phyloP scores from a whole-genome alignment of 805 yeast genomes.

The Candida gorgasii region DNA sequence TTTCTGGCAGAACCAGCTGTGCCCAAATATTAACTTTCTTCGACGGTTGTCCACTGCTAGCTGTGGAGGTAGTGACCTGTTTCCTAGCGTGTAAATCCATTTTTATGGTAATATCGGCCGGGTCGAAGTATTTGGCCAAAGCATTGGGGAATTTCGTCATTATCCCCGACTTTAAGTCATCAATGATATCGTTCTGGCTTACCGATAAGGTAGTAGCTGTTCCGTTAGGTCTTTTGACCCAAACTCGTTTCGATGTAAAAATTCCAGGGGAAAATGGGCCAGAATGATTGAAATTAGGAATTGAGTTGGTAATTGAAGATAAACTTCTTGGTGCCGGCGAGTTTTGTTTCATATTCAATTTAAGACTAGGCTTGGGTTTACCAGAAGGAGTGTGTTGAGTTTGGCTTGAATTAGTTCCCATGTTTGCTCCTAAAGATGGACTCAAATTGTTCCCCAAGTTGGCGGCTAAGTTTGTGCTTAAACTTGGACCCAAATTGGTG shows the following conservation, averaged over 20 bases:
- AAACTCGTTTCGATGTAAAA: slow-evolving; percentile 42
- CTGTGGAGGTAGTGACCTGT: slow-evolving; percentile 11
- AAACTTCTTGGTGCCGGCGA: slow-evolving; percentile 9
- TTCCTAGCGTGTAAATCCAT: slow-evolving; percentile 23
- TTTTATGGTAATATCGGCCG: slow-evolving; percentile 60
- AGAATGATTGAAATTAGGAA: slow-evolving; percentile 14
- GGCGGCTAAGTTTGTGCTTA: background rate
- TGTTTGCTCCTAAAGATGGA: background rate
- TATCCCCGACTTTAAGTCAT: slow-evolving; percentile 73
- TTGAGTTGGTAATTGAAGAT: slow-evolving; percentile 12
- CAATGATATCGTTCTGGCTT: slow-evolving; percentile 65
- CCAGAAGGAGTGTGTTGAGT: slow-evolving; percentile 2
- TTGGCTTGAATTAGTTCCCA: background rate
- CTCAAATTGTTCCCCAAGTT: background rate
- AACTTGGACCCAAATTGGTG: background rate
- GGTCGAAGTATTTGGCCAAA: slow-evolving; percentile 59
- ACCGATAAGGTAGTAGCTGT: slow-evolving; percentile 72
- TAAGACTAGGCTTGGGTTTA: slow-evolving; percentile 15
- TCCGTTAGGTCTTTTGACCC: slow-evolving; percentile 53
- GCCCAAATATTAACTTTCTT: slow-evolving; percentile 17
- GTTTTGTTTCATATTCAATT: slow-evolving; percentile 16
- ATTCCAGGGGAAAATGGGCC: slow-evolving; percentile 19
- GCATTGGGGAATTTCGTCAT: slow-evolving; percentile 67
- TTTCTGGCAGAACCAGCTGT: slow-evolving; percentile 18
- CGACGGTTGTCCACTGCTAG: slow-evolving; percentile 8